Percentiles rank a stretch among this genome's conserved stretches.
Evolutionary conservation across 2,329 filamentous ascomycete species (phyloP).

Genomic region (Nigrograna mackinnonii): DNA sequence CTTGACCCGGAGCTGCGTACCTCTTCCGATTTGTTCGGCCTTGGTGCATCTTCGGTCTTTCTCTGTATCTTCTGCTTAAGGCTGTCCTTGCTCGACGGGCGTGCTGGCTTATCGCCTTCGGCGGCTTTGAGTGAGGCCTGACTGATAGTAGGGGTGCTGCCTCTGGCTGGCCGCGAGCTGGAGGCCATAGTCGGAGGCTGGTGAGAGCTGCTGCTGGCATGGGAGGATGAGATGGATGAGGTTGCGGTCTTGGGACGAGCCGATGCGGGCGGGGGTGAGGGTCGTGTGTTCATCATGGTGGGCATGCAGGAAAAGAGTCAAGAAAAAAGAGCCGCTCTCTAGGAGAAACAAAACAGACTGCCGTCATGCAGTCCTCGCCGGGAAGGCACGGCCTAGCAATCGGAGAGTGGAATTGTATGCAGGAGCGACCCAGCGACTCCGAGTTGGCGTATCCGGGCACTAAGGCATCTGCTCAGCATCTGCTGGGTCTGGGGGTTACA

Average conservation of each 20-base stretch:
- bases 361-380: not conserved
- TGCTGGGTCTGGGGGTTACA: no score
- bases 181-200: conserved; percentile 28
- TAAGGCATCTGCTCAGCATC: no score
- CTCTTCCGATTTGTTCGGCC: conserved; percentile 39
- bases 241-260: conserved; percentile 31
- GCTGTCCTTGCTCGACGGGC: conserved; percentile 42
- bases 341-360: not conserved
- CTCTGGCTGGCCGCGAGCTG: conserved; percentile 24
- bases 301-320: conserved; percentile 11
- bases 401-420: no score
- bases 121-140: conserved; percentile 30
- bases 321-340: conserved; percentile 1
- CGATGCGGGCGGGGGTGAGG: conserved; percentile 33
- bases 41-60: conserved; percentile 34
- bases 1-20: conserved; percentile 15
- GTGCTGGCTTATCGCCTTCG: conserved; percentile 31
- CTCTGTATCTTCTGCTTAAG: conserved; percentile 41
- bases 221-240: conserved; percentile 28
- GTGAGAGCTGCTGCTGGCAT: conserved; percentile 23
- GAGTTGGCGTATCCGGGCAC: no score
- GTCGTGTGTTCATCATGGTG: conserved; percentile 34
- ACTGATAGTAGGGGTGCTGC: conserved; percentile 28
- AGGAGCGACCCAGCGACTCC: no score
- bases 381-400: no score